Conservation (phyloP, 2,329 filamentous ascomycete species). For the Stagonosporopsis vannaccii region DNA sequence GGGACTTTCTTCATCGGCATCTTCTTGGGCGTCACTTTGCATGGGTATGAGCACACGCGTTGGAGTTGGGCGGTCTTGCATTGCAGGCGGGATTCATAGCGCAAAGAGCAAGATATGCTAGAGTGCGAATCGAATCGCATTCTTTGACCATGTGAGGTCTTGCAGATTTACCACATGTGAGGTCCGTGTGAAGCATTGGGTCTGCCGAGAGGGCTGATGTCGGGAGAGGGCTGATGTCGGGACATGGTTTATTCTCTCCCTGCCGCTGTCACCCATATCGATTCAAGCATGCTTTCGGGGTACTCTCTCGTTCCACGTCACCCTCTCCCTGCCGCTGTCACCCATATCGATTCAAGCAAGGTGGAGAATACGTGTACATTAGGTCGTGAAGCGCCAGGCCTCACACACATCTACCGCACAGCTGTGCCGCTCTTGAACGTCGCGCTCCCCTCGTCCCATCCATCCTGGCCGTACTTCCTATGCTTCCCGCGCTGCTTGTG, state of each 20-base stretch:
- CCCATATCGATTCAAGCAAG: too few relatives aligned
- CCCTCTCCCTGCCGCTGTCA: too few relatives aligned
- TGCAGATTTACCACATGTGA: too few relatives aligned
- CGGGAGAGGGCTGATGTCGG: too few relatives aligned
- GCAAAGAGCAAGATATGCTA: neutral
- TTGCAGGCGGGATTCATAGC: neutral
- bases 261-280: too few relatives aligned
- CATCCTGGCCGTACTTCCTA: constrained; percentile 41
- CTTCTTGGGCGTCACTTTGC: neutral
- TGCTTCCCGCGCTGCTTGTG: constrained; percentile 13
- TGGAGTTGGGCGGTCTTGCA: constrained; percentile 9
- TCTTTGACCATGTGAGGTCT: neutral
- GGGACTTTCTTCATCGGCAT: neutral
- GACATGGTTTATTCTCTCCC: too few relatives aligned
- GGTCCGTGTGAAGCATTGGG: too few relatives aligned
- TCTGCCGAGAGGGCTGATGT: too few relatives aligned
- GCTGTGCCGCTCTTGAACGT: constrained; percentile 63
- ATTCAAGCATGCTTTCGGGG: too few relatives aligned
- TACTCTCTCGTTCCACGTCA: too few relatives aligned
- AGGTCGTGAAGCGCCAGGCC: neutral
- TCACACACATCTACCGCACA: constrained; percentile 59
- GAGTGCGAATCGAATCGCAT: neutral
- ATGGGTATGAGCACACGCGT: constrained; percentile 2
- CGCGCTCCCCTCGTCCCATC: constrained; percentile 46
- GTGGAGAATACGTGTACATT: neutral